phyloP scores from a whole-genome alignment of 73 alveolate genomes.

The Halteria grandinella region DNA sequence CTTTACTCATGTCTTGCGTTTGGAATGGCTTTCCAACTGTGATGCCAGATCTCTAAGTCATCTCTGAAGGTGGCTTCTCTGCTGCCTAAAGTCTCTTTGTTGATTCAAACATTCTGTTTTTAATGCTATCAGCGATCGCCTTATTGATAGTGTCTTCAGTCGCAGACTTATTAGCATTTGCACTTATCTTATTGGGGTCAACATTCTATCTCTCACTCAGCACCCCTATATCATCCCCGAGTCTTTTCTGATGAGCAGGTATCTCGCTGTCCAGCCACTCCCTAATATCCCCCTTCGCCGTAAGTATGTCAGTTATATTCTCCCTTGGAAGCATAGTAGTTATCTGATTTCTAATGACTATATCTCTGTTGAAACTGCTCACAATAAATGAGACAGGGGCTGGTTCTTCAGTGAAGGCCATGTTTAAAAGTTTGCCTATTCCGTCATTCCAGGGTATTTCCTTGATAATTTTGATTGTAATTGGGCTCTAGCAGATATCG shows the following conservation, averaged over 20 bases:
- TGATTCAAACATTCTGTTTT: no score
- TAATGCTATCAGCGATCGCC: no score
- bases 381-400: slow-evolving; percentile 36
- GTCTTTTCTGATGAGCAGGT: slow-evolving; percentile 51
- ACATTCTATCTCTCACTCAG: no score
- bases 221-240: background rate
- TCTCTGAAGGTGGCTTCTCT: background rate
- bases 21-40: slow-evolving; percentile 12
- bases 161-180: no score
- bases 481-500: slow-evolving; percentile 51
- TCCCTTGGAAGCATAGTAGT: slow-evolving; percentile 52
- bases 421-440: slow-evolving; percentile 31
- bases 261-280: slow-evolving; percentile 55
- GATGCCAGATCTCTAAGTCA: slow-evolving; percentile 6
- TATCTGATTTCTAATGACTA: slow-evolving; percentile 60
- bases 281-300: slow-evolving; percentile 14
- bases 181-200: no score
- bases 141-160: no score
- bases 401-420: slow-evolving; percentile 53
- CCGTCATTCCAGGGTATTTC: slow-evolving; percentile 66
- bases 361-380: slow-evolving; percentile 35
- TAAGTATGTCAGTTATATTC: slow-evolving; percentile 36
- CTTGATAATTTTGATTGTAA: slow-evolving; percentile 46
- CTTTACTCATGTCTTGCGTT: no score
- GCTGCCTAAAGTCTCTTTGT: no score